Percentiles rank a stretch among this genome's conserved stretches.
These are phyloP conservation scores for Triticum turgidum DNA, from an alignment of 176 grass and related monocot genomes.

Conservation along the genomic window DNA sequence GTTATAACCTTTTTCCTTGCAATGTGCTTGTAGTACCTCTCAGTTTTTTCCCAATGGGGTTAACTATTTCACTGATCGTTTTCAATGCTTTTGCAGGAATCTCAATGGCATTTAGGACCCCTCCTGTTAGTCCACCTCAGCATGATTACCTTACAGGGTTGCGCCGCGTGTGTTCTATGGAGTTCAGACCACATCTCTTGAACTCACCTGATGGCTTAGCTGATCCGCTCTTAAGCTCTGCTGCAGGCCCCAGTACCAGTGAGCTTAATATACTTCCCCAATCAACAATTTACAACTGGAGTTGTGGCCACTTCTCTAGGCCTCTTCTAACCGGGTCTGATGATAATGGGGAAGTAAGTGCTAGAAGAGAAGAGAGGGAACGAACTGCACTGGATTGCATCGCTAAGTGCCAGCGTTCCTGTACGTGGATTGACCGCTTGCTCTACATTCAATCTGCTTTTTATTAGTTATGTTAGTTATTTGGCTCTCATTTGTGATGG, in stretches of 20 bases:
- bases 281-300: conserved; percentile 96
- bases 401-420: conserved; percentile 81
- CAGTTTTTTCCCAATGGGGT: background rate
- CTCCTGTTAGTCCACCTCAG: conserved; percentile 94
- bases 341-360: conserved; percentile 73
- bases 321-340: conserved; percentile 79
- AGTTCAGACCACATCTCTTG: conserved; percentile 75
- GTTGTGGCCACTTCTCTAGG: conserved; percentile 95
- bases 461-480: conserved; percentile 27
- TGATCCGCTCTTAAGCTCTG: conserved; percentile 63
- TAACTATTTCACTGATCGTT: background rate
- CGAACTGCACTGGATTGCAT: conserved; percentile 70
- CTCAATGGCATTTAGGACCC: conserved; percentile 81
- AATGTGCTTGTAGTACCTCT: conserved; percentile 17
- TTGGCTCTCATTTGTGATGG: conserved; percentile 23
- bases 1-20: conserved; percentile 25
- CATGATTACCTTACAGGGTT: conserved; percentile 82
- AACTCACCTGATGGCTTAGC: conserved; percentile 88
- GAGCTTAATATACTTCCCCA: conserved; percentile 60
- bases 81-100: conserved; percentile 56
- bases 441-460: conserved; percentile 21
- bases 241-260: conserved; percentile 42
- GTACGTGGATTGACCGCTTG: conserved; percentile 45
- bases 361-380: conserved; percentile 89
- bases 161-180: conserved; percentile 90